Conservation (phyloP, 371 early-diverging fungal genomes). For the Zancudomyces culisetae region DNA sequence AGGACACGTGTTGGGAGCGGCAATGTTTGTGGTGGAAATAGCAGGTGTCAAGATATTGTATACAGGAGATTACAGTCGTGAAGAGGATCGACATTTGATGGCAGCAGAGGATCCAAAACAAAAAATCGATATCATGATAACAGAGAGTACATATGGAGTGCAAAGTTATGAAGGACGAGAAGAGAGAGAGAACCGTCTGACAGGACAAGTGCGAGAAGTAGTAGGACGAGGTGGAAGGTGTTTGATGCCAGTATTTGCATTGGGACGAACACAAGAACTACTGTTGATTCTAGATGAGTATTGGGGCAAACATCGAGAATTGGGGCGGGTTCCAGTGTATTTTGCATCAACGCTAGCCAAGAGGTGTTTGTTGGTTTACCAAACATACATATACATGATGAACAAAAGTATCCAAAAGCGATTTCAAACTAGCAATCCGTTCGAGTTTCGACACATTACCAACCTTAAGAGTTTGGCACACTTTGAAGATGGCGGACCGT, state of each 20-base stretch:
- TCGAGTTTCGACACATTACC: conserved; percentile 94
- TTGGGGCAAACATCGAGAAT: conserved; percentile 90
- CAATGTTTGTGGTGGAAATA: conserved; percentile 98
- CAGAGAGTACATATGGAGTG: conserved; percentile 98
- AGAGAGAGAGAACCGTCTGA: conserved; percentile 92
- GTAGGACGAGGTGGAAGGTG: conserved; percentile 95
- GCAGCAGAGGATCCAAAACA: conserved; percentile 90
- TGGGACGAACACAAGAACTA: conserved; percentile 98
- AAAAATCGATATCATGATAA: conserved; percentile 83
- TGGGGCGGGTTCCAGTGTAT: conserved; percentile 93
- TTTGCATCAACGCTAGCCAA: conserved; percentile 97
- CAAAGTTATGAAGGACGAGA: conserved; percentile 92
- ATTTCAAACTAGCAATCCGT: conserved; percentile 81
- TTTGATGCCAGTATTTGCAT: conserved; percentile 96
- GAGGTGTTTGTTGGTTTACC: conserved; percentile 97
- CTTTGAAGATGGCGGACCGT: conserved; percentile 96
- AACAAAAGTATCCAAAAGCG: conserved; percentile 90
- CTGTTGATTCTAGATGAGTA: conserved; percentile 98
- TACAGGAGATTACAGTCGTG: conserved; percentile 99
- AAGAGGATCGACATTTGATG: conserved; percentile 99
- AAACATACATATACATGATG: conserved; percentile 99
- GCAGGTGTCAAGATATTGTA: conserved; percentile 94
- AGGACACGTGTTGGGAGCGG: conserved; percentile 99
- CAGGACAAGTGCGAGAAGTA: conserved; percentile 68
- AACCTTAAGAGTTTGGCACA: conserved; percentile 81